Evolutionary conservation across 768 basidiomycete species (phyloP).

Genomic region (Leccinum uliginosum): DNA sequence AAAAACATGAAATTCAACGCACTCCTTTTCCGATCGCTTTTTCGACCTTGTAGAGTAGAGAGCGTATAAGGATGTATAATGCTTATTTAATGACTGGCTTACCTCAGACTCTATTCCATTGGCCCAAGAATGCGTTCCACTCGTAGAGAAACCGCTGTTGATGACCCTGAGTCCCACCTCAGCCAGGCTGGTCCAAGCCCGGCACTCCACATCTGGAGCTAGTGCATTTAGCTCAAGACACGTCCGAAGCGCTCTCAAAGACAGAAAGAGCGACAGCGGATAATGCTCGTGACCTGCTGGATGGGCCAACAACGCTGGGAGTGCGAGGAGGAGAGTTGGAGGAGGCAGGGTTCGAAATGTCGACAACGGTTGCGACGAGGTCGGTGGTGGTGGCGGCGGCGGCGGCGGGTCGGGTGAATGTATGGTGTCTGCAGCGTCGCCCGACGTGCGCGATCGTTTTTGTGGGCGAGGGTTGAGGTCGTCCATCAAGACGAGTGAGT

Average conservation of each 20-base stretch:
- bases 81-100: not conserved
- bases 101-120: slow-evolving; percentile 55
- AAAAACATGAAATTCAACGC: slow-evolving; percentile 25
- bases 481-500: slow-evolving; percentile 18
- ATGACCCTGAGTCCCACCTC: slow-evolving; percentile 63
- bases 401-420: not conserved
- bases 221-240: slow-evolving; percentile 50
- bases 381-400: not conserved
- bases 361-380: not conserved
- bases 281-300: slow-evolving; percentile 62
- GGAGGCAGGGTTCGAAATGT: slow-evolving; percentile 35
- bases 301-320: slow-evolving; percentile 58
- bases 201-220: slow-evolving; percentile 58
- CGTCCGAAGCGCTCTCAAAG: slow-evolving; percentile 50
- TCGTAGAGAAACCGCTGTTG: slow-evolving; percentile 38
- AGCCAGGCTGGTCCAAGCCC: slow-evolving; percentile 65
- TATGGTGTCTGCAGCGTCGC: not conserved
- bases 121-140: slow-evolving; percentile 40
- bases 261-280: slow-evolving; percentile 49
- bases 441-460: slow-evolving; percentile 31
- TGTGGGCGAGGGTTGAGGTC: slow-evolving; percentile 31
- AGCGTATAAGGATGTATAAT: not conserved
- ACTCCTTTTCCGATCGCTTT: slow-evolving; percentile 69
- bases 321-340: slow-evolving; percentile 51
- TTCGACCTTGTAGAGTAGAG: slow-evolving; percentile 40